phyloP scores from a whole-genome alignment of 164 flowering plant species.

The Nymphaea thermarum region DNA sequence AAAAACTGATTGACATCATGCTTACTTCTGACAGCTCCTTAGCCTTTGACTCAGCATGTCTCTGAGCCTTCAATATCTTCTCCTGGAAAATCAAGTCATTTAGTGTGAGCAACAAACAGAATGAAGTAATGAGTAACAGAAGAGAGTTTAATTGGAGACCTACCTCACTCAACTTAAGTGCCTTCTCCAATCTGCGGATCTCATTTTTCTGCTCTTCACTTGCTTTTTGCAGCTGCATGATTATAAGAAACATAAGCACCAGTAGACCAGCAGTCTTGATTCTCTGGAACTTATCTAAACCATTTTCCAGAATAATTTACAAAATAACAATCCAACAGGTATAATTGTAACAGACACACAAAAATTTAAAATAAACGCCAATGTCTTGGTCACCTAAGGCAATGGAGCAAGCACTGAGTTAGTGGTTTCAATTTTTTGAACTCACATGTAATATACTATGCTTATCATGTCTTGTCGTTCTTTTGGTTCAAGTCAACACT shows the following conservation, averaged over 20 bases:
- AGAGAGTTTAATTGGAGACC: neutral
- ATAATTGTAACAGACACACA: neutral
- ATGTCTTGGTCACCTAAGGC: neutral
- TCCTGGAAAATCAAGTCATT: conserved; percentile 1
- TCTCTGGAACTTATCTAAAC: neutral
- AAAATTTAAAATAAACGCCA: neutral
- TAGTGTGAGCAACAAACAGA: neutral
- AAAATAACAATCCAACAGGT: neutral
- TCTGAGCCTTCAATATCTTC: conserved; percentile 4
- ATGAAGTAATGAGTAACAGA: neutral
- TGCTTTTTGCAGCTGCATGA: conserved; percentile 52
- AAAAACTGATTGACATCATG: neutral
- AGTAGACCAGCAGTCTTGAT: neutral
- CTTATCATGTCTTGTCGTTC: too few species aligned
- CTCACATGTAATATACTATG: too few species aligned
- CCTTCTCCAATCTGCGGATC: conserved; percentile 76
- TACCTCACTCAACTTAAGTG: conserved; percentile 84
- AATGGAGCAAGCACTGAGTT: neutral
- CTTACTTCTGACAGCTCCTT: conserved; percentile 3
- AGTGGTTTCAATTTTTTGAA: too few species aligned
- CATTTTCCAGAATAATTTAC: neutral
- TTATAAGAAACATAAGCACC: neutral
- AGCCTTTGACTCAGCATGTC: conserved; percentile 4
- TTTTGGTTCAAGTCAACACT: too few species aligned
- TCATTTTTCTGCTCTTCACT: conserved; percentile 58